Evolutionary conservation across 2,329 filamentous ascomycete species (phyloP), one percentile per base, ranked within the genome.

Genomic region (Trichoderma cornu-damae): DNA sequence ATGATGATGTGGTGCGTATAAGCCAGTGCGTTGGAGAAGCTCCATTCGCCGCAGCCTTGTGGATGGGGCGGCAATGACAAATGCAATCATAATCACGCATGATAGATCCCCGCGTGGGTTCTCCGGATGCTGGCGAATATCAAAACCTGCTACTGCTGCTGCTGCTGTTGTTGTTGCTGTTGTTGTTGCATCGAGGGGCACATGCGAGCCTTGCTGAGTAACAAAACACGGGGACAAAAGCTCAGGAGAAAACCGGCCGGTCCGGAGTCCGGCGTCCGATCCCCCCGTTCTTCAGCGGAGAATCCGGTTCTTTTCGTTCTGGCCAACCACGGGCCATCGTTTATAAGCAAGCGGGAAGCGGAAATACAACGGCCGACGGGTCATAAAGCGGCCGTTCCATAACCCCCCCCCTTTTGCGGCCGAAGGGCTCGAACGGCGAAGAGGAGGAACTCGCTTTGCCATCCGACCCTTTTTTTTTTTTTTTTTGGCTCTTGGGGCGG

Each of bases 281-380:
- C 42, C 50, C 48, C 28, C 6, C n/a, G n/a, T n/a, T n/a, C 11
- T 14, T 20, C 4, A 22, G 3, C 2, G 18, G 3, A 3, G 4
- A 8, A 18, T 6, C 24, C 16, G 28, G 5, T 30, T 12, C 26
- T 1, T 9, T 7, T 14, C n/a, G n/a, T n/a, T 14, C 2, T 16
- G n/a, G 7, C 43, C 57, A 59, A 59, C 43, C 20, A 59, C 2
- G 16, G n/a, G 2, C 1, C 24, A 3, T 2, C 4, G 7, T 47
- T 38, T 43, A 51, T 59, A 32, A 59, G 50, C 57, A 40, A 16
- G 20, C n/a, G n/a, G 40, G 51, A 12, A 22, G 43, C 51, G 50
- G 51, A 12, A 22, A 14, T 26, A 8, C 32, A 30, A 2, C 42
- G 57, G 51, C 57, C 57, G 51, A 47, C 51, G 57, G 57, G 18